phyloP scores from a whole-genome alignment of 2,329 filamentous ascomycete species.

The Kalmusia sp. region DNA sequence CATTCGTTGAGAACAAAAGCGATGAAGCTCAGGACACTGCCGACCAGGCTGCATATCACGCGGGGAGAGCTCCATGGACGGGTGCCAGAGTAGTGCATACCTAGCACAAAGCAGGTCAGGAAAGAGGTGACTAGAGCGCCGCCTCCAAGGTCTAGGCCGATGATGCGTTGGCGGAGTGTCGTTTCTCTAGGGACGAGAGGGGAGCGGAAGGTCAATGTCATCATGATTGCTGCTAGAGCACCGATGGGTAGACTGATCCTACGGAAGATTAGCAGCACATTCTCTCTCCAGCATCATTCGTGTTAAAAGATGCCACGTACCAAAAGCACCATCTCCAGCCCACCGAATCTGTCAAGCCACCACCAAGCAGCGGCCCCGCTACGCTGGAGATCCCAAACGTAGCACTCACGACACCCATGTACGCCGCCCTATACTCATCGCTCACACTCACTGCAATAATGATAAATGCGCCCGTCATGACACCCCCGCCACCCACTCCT shows the following conservation, averaged over 20 bases:
- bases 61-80: constrained; percentile 53
- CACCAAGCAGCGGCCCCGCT: constrained; percentile 52
- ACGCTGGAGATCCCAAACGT: constrained; percentile 48
- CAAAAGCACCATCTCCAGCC: constrained; percentile 51
- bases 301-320: no score
- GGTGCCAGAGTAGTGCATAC: constrained; percentile 37
- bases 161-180: constrained; percentile 22
- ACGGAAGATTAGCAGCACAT: constrained; percentile 9
- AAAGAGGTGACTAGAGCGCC: constrained; percentile 22
- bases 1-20: constrained; percentile 48
- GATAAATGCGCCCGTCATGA: constrained; percentile 45
- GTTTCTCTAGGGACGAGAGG: constrained; percentile 19
- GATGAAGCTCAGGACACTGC: constrained; percentile 54
- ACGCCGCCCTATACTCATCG: constrained; percentile 49
- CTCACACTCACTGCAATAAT: constrained; percentile 53
- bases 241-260: constrained; percentile 55
- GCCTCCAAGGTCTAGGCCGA: constrained; percentile 35
- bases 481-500: constrained; percentile 50
- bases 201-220: constrained; percentile 31
- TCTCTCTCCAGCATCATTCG: no score
- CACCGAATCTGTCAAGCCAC: constrained; percentile 49
- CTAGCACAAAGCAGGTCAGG: constrained; percentile 34
- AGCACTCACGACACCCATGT: constrained; percentile 46
- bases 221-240: constrained; percentile 37
- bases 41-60: constrained; percentile 57